A percentile compares a stretch with the other conserved stretches of the same genome.
Evolutionary conservation across 2,329 filamentous ascomycete species (phyloP).

Genomic region (Apiospora malaysiana): DNA sequence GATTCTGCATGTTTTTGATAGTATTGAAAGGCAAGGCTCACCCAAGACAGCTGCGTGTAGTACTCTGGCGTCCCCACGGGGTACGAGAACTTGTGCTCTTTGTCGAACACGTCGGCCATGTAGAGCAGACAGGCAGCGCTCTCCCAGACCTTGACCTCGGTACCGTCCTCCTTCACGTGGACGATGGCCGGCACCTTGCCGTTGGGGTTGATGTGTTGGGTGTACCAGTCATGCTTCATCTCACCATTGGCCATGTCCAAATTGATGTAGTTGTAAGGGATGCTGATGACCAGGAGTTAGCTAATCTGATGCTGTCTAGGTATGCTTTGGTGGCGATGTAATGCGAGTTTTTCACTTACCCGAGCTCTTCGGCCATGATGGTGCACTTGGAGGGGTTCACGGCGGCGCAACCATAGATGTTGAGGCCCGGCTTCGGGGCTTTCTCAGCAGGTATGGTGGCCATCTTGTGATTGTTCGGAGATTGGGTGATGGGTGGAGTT

Average conservation of each 20-base stretch:
- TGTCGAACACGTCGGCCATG: slow-evolving; percentile 33
- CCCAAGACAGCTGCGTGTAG: slow-evolving; percentile 35
- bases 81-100: slow-evolving; percentile 32
- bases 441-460: slow-evolving; percentile 29
- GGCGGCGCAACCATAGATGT: slow-evolving; percentile 31
- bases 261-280: slow-evolving; percentile 32
- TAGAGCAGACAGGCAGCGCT: slow-evolving; percentile 36
- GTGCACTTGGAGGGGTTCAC: slow-evolving; percentile 33
- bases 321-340: no score
- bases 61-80: slow-evolving; percentile 31
- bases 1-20: neutral
- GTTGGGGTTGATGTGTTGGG: slow-evolving; percentile 33
- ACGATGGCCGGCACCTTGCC: slow-evolving; percentile 33
- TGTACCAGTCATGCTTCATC: slow-evolving; percentile 30
- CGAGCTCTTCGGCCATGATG: slow-evolving; percentile 33
- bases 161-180: slow-evolving; percentile 34
- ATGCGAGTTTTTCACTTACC: slow-evolving; percentile 23
- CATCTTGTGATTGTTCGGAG: slow-evolving; percentile 8
- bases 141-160: slow-evolving; percentile 33
- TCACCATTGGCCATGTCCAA: slow-evolving; percentile 29
- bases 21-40: slow-evolving; percentile 18
- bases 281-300: slow-evolving; percentile 8
- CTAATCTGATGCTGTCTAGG: no score
- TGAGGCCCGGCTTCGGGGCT: slow-evolving; percentile 33
- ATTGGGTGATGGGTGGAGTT: no score